Percentiles rank a stretch among this genome's conserved stretches.
Evolutionary conservation across 345 rosid genomes (phyloP).

Genomic region (Geranium rotundifolium): DNA sequence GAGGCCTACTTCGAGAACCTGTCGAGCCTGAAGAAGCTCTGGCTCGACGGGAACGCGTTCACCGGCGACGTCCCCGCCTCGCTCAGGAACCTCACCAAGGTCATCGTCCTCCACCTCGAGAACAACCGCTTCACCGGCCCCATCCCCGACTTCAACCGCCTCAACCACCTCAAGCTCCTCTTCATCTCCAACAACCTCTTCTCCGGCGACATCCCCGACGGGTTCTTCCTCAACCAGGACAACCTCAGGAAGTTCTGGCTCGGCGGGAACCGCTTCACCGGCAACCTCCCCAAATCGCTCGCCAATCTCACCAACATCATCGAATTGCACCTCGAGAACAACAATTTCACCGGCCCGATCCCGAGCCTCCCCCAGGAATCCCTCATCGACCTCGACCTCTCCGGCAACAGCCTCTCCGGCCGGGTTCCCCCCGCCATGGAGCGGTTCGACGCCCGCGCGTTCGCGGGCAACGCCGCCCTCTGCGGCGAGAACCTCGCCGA

Average conservation of each 20-base stretch:
- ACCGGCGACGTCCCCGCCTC: constrained; percentile 52
- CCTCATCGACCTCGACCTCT: constrained; percentile 32
- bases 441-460: constrained; percentile 28
- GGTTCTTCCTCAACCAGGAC: too few species aligned
- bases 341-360: constrained; percentile 48
- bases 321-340: too few species aligned
- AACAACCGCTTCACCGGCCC: too few species aligned
- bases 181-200: too few species aligned
- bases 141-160: too few species aligned
- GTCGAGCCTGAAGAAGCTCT: constrained; percentile 39
- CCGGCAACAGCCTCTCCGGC: constrained; percentile 53
- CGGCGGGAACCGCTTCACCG: too few species aligned
- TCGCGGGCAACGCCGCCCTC: constrained; percentile 47
- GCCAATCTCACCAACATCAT: too few species aligned
- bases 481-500: constrained; percentile 36
- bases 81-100: constrained; percentile 25
- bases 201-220: too few species aligned
- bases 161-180: too few species aligned
- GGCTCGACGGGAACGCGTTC: constrained; percentile 53
- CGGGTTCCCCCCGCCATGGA: constrained; percentile 41
- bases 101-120: constrained; percentile 47
- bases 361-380: constrained; percentile 29
- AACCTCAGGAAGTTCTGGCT: too few species aligned
- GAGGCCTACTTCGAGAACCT: constrained; percentile 34
- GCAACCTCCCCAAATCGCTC: too few species aligned